Percentiles rank a stretch among this genome's conserved stretches.
Conservation (phyloP, 768 basidiomycete species). For the Roridomyces roridus region DNA sequence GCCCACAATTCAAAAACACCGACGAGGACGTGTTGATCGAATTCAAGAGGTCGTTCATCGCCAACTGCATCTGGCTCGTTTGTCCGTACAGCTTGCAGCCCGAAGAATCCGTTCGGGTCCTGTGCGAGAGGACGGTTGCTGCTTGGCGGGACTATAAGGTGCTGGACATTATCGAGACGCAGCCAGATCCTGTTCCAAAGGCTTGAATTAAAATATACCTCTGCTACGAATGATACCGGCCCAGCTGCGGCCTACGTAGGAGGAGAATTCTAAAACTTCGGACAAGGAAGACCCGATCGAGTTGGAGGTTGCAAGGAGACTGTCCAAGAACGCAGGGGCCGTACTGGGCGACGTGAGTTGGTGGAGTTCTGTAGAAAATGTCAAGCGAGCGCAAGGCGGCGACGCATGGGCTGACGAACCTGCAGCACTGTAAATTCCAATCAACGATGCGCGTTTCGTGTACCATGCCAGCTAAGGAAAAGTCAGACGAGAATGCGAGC, state of each 20-base stretch:
- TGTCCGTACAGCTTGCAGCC: no score
- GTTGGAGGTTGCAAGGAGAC: constrained; percentile 59
- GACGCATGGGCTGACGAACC: constrained; percentile 45
- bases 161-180: no score
- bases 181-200: no score
- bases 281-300: constrained; percentile 51
- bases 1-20: no score
- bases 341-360: constrained; percentile 81
- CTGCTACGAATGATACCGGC: constrained; percentile 72
- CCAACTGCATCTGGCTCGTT: no score
- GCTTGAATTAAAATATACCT: constrained; percentile 42
- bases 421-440: constrained; percentile 74
- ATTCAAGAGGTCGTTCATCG: no score
- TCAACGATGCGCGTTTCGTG: constrained; percentile 65
- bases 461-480: constrained; percentile 72
- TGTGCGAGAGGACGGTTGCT: no score
- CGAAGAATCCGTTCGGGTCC: no score
- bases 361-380: constrained; percentile 63
- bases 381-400: background rate
- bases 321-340: constrained; percentile 67
- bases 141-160: no score
- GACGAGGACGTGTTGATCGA: no score
- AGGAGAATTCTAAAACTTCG: constrained; percentile 61
- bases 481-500: constrained; percentile 3
- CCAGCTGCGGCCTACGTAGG: constrained; percentile 74